Percentiles rank a stretch among this genome's conserved stretches.
Evolutionary conservation across 2,329 filamentous ascomycete genomes (phyloP).

Genomic region (Alternaria conjuncta): DNA sequence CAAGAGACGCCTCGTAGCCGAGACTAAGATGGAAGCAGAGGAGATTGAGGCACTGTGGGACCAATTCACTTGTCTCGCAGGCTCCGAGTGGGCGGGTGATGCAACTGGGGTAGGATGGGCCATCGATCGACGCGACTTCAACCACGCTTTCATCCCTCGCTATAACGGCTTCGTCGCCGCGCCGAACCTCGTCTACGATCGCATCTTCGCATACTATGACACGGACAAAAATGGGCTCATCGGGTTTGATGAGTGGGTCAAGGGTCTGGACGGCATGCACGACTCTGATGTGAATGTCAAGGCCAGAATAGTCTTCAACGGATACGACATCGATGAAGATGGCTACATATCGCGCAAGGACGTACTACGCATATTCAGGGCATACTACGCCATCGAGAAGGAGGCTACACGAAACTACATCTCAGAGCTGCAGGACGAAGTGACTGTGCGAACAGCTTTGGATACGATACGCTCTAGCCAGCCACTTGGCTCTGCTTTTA

Average conservation of each 20-base stretch:
- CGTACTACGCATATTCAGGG: conserved; percentile 88
- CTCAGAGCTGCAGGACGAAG: conserved; percentile 75
- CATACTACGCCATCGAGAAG: conserved; percentile 89
- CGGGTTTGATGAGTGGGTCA: conserved; percentile 88
- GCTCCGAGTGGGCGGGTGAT: conserved; percentile 81
- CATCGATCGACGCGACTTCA: conserved; percentile 92
- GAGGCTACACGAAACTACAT: conserved; percentile 85
- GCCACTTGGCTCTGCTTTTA: conserved; percentile 55
- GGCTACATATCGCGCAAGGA: conserved; percentile 85
- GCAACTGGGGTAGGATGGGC: conserved; percentile 78
- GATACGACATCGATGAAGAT: conserved; percentile 89
- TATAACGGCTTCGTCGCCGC: conserved; percentile 77
- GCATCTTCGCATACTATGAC: conserved; percentile 97
- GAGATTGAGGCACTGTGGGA: conserved; percentile 95
- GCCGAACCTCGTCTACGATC: conserved; percentile 91
- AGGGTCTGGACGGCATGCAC: conserved; percentile 73
- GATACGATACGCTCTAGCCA: conserved; percentile 53
- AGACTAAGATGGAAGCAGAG: conserved; percentile 70
- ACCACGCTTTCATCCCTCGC: conserved; percentile 86
- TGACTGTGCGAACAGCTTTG: conserved; percentile 64
- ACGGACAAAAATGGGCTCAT: conserved; percentile 88
- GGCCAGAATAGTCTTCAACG: conserved; percentile 71
- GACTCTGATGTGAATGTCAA: conserved; percentile 56
- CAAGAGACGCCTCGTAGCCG: conserved; percentile 64
- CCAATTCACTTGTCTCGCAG: conserved; percentile 94